Conservation (phyloP, 2,329 filamentous ascomycete species). For the Colletotrichum sp. region DNA sequence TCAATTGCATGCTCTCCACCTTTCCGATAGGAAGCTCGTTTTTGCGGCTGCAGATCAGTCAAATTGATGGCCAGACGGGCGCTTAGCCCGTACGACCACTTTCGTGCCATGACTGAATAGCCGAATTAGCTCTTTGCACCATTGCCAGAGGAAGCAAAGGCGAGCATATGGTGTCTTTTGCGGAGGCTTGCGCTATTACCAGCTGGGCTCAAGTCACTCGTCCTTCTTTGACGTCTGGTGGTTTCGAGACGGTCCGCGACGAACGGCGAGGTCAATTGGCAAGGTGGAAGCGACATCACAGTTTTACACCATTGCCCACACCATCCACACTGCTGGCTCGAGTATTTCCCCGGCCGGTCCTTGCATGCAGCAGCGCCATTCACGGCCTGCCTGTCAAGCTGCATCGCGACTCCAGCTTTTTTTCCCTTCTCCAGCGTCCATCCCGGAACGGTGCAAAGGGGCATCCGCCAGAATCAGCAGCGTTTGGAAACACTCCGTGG, state of each 20-base stretch:
- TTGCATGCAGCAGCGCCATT: conserved; percentile 7
- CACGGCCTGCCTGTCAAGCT: conserved; percentile 1
- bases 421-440: not conserved
- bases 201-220: not conserved
- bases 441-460: not conserved
- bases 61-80: conserved; percentile 6
- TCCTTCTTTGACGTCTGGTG: conserved; percentile 13
- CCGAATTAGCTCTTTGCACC: not conserved
- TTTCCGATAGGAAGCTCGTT: conserved; percentile 3
- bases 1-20: not conserved
- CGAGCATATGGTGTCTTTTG: not conserved
- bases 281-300: not conserved
- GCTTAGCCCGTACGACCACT: conserved; percentile 12
- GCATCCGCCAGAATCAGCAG: not conserved
- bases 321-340: not conserved
- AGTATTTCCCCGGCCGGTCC: not conserved
- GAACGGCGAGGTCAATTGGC: not conserved
- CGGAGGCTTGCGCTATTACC: not conserved
- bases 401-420: conserved; percentile 7
- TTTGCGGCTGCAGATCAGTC: conserved; percentile 12
- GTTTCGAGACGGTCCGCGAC: conserved; percentile 4
- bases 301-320: conserved; percentile 1
- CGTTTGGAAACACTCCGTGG: not conserved
- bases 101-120: not conserved
- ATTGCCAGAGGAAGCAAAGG: conserved; percentile 7